These are phyloP conservation scores for Beta macrorhiza DNA, from an alignment of 179 eudicot species.

Conservation along the genomic window DNA sequence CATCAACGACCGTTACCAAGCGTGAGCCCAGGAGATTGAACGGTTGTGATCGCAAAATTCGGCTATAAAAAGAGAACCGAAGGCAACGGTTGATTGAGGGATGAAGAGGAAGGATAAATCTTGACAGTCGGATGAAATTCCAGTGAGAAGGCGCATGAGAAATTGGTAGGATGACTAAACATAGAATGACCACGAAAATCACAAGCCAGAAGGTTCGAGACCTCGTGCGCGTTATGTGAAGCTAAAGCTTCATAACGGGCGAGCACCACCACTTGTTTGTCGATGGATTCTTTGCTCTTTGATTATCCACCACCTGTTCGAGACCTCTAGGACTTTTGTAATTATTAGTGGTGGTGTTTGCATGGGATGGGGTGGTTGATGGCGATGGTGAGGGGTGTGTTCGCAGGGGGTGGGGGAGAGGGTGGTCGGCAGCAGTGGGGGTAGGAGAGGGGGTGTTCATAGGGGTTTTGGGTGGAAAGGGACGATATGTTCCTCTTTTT, in stretches of 20 bases:
- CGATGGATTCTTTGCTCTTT: constrained; percentile 32
- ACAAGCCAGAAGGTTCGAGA: constrained; percentile 56
- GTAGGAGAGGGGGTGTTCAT: too few relatives aligned
- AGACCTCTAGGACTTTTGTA: too few relatives aligned
- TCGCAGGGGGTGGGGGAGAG: too few relatives aligned
- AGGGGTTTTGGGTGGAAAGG: too few relatives aligned
- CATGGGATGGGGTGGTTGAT: too few relatives aligned
- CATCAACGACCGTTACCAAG: constrained; percentile 77
- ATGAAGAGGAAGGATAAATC: constrained; percentile 39
- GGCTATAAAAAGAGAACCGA: constrained; percentile 60
- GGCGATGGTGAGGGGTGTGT: too few relatives aligned
- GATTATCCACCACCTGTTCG: background rate
- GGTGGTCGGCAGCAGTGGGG: too few relatives aligned
- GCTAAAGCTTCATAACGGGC: constrained; percentile 79
- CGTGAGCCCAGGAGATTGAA: constrained; percentile 81
- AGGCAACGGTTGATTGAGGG: constrained; percentile 55
- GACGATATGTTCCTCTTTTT: too few relatives aligned
- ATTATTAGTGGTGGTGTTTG: too few relatives aligned
- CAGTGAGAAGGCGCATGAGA: constrained; percentile 90
- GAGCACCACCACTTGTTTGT: constrained; percentile 49
- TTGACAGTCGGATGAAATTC: constrained; percentile 25
- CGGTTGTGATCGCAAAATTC: constrained; percentile 66
- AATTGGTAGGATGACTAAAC: constrained; percentile 89
- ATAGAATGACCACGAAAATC: constrained; percentile 99
- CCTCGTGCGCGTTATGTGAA: constrained; percentile 52